phyloP scores from a whole-genome alignment of 2,329 filamentous ascomycete genomes.

The Epichloe sylvatica region DNA sequence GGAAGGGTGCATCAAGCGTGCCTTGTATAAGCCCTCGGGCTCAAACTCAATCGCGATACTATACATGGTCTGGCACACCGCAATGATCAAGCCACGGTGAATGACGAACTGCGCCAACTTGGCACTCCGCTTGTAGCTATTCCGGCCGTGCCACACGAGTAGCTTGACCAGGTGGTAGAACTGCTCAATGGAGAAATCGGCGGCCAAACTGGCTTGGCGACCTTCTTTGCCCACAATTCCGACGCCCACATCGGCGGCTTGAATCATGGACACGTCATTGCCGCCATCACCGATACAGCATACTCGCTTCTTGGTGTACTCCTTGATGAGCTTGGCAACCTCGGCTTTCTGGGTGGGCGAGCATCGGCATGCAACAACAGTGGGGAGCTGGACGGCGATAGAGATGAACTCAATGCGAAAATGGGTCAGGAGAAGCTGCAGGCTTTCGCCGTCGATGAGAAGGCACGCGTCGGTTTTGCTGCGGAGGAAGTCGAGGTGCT shows the following conservation, averaged over 20 bases:
- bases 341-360: slow-evolving; percentile 96
- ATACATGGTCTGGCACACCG: slow-evolving; percentile 93
- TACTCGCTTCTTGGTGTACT: slow-evolving; percentile 84
- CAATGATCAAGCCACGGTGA: slow-evolving; percentile 88
- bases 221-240: slow-evolving; percentile 98
- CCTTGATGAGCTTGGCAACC: slow-evolving; percentile 76
- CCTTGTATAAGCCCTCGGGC: slow-evolving; percentile 82
- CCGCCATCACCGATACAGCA: slow-evolving; percentile 97
- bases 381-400: slow-evolving; percentile 72
- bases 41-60: slow-evolving; percentile 87
- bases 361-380: slow-evolving; percentile 91
- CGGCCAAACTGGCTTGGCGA: slow-evolving; percentile 82
- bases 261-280: slow-evolving; percentile 98
- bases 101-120: slow-evolving; percentile 98
- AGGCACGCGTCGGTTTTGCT: slow-evolving; percentile 79
- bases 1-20: slow-evolving; percentile 13
- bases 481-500: slow-evolving; percentile 76
- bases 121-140: slow-evolving; percentile 89
- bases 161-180: slow-evolving; percentile 92
- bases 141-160: slow-evolving; percentile 96
- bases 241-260: slow-evolving; percentile 92
- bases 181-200: slow-evolving; percentile 92
- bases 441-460: slow-evolving; percentile 86
- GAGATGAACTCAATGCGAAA: slow-evolving; percentile 79
- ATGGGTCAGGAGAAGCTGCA: slow-evolving; percentile 68